phyloP scores from a whole-genome alignment of 176 grass and related monocot genomes.

The Oryza australiensis region DNA sequence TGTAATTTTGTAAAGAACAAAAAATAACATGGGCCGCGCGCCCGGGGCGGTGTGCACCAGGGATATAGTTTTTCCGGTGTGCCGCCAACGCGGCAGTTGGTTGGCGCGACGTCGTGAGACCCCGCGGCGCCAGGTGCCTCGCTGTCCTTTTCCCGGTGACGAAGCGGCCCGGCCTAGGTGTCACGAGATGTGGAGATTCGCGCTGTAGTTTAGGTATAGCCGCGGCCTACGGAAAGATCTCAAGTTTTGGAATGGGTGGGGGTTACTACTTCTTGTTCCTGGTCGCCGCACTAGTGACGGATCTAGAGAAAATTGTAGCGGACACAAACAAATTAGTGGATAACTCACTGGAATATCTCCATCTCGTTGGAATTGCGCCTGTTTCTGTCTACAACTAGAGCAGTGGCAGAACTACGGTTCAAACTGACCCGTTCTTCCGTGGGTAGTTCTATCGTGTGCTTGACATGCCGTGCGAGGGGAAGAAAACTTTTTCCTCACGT shows the following conservation, averaged over 20 bases:
- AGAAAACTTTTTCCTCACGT: background rate
- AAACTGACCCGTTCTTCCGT: background rate
- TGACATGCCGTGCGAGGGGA: background rate
- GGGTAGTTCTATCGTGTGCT: background rate
- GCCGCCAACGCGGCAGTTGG: background rate
- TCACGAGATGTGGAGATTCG: background rate
- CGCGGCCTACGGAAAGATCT: no score
- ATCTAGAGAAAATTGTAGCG: no score
- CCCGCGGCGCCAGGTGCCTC: constrained; percentile 26
- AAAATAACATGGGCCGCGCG: background rate
- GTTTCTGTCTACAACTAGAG: background rate
- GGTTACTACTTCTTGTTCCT: no score
- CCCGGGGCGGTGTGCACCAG: background rate
- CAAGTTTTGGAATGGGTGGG: no score
- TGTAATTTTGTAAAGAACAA: background rate
- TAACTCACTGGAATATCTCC: background rate
- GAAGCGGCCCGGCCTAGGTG: background rate
- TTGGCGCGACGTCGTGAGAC: constrained; percentile 13
- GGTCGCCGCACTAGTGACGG: no score
- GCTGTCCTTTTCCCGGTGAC: background rate
- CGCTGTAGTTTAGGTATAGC: background rate
- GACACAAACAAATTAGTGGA: background rate
- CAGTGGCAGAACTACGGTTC: background rate
- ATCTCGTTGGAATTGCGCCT: background rate
- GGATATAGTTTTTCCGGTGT: background rate